Percentiles rank a stretch among this genome's conserved stretches.
phyloP scores from a whole-genome alignment of 805 yeast genomes.

The Candida montana region DNA sequence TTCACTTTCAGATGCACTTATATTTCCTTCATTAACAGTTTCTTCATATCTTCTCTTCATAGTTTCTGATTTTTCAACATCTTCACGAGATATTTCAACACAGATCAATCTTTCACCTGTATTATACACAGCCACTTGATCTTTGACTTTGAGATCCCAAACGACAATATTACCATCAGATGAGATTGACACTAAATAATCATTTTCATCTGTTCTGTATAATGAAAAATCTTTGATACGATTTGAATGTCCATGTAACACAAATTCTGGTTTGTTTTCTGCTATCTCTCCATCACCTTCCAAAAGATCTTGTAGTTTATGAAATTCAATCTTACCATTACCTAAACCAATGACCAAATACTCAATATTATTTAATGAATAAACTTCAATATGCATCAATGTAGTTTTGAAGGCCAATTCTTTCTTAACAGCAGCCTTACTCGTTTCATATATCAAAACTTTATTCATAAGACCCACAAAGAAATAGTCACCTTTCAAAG shows the following conservation, averaged over 20 bases:
- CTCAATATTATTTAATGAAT: constrained; percentile 41
- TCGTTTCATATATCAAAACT: constrained; percentile 59
- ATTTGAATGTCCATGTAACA: constrained; percentile 73
- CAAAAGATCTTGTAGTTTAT: constrained; percentile 33
- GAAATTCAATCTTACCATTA: constrained; percentile 65
- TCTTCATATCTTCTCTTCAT: constrained; percentile 54
- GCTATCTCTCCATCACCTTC: constrained; percentile 25
- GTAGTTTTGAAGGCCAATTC: constrained; percentile 49
- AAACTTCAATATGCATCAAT: constrained; percentile 62
- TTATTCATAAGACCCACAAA: constrained; percentile 68
- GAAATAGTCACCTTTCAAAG: constrained; percentile 60
- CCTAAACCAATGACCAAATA: constrained; percentile 63
- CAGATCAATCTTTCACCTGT: constrained; percentile 91
- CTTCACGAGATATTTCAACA: constrained; percentile 69
- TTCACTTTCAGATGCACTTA: constrained; percentile 61
- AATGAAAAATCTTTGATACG: constrained; percentile 77
- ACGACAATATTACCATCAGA: constrained; percentile 92
- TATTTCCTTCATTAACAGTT: constrained; percentile 27
- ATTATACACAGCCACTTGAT: constrained; percentile 86
- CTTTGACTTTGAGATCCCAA: constrained; percentile 68
- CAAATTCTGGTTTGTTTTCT: constrained; percentile 42
- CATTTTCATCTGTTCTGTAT: constrained; percentile 32
- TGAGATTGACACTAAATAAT: constrained; percentile 71
- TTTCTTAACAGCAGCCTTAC: constrained; percentile 51
- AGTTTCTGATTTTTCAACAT: constrained; percentile 64